Base-by-base conservation (phyloP, 805 yeast species). In the Lipomyces anomalus region DNA sequence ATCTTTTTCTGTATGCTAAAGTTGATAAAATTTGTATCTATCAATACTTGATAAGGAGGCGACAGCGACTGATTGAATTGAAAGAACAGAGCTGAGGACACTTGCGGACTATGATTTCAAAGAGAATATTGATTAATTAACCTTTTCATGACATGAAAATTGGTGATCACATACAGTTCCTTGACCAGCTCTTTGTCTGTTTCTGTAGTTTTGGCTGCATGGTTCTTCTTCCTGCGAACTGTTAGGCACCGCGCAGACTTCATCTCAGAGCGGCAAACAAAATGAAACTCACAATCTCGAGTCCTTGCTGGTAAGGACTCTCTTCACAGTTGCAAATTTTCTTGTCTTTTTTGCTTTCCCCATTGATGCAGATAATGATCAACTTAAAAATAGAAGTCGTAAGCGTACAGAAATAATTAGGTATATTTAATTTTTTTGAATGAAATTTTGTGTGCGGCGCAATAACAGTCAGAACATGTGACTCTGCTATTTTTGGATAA, bases 261-360 rank as follows among this genome's bases (percentile, higher is more conserved):
- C 20, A 16, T 30, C 17, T 20, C 13, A 3, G 29, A 17, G 20
- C 28, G 23, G 26, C n/a, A 3, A 30, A n/a, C 20, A 9, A 6
- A n/a, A 61, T 58, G 44, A 61, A 51, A 63, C 71, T 50, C 68
- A 73, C 57, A 73, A 59, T 52, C 88, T 71, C 22, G 80, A 76
- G 54, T 85, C 95, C 56, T 82, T 84, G 54, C 82, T 71, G 55
- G 79, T 78, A 46, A 89, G 67, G 26, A 89, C 79, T 50, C 95
- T 79, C 67, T 92, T 92, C 47, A 86, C 89, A 43, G 78, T 78
- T n/a, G 95, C 95, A 61, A 90, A 87, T 83, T 89, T 87, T 75
- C 97, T 78, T 9, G 97, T 90, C 69, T 92, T 92, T 71, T 84
- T 88, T 26, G 95, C 95, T 66, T 88, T 92, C 49, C 97, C 97